Percentiles rank a stretch among this genome's conserved stretches.
Evolutionary conservation across 805 yeast species (phyloP).

Genomic region (Yamadazyma endophytica): DNA sequence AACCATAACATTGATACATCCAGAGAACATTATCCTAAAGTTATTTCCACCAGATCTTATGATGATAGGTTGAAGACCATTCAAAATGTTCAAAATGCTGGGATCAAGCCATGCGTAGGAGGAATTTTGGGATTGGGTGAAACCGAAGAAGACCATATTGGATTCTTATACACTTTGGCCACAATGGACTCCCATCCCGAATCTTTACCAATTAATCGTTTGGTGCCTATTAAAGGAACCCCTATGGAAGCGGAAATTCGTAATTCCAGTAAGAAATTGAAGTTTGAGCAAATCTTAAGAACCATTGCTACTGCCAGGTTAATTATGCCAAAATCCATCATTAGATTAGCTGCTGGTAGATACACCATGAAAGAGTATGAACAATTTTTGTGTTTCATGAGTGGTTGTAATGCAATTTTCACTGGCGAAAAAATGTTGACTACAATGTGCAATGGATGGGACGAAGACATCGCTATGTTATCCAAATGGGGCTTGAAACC

Average conservation of each 20-base stretch:
- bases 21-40: constrained; percentile 69
- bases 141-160: constrained; percentile 64
- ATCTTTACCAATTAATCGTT: constrained; percentile 72
- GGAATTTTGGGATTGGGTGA: constrained; percentile 81
- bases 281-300: constrained; percentile 60
- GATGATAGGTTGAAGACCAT: constrained; percentile 72
- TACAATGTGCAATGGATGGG: constrained; percentile 82
- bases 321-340: constrained; percentile 66
- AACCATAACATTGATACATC: constrained; percentile 81
- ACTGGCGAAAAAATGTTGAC: constrained; percentile 81
- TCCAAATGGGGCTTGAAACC: constrained; percentile 65
- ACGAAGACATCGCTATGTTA: constrained; percentile 69
- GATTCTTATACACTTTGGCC: constrained; percentile 62
- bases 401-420: constrained; percentile 77
- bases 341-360: constrained; percentile 77
- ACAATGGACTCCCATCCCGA: constrained; percentile 75
- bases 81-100: constrained; percentile 56
- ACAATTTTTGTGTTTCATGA: constrained; percentile 70
- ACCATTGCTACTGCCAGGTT: constrained; percentile 75
- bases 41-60: constrained; percentile 63
- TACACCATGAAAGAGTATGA: constrained; percentile 76
- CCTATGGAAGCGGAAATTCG: constrained; percentile 59
- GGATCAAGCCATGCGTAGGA: constrained; percentile 71
- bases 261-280: constrained; percentile 35
- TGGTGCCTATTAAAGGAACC: constrained; percentile 78